Evolutionary conservation across 2,329 filamentous ascomycete genomes (phyloP), one percentile per base, ranked within the genome.

Genomic region (Botrytis pseudocinerea): DNA sequence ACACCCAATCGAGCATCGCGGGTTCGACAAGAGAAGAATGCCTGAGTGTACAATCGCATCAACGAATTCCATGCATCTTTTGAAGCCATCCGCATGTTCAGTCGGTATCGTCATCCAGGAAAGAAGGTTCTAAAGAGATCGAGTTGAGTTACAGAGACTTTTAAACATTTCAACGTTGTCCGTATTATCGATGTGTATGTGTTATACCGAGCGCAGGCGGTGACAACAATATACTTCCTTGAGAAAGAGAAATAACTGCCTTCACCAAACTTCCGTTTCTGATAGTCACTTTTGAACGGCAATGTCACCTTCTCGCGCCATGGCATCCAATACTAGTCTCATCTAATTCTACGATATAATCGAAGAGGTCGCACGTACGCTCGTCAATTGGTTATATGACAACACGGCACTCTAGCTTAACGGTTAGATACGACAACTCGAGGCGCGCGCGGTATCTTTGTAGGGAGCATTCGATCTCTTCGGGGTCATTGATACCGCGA

Each of bases 371-470:
- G 64, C 25, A 12, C 25, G 10, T 28, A 5, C n/a, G 9, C 32
- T 66, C 25, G 46, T 40, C 64, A 54, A 66, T 54, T 54, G 46
- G 46, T 66, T 25, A 46, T 40, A 66, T 66, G 64, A 66, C 32
- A 66, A 54, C 51, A n/a, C 32, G 46, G 18, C 32, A 40, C 4
- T 38, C 64, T 66, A 40, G 64, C 64, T 40, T 22, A 22, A 40
- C 32, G 32, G 46, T 66, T 54, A 40, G 64, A 22, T 35, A 28
- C 64, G 35, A 40, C 35, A 66, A 66, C 25, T 66, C 44, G 46
- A 66, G 32, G 35, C 51, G 28, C 44, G 46, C 18, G 46, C 38
- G 60, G 32, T 54, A 54, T 66, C 64, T 54, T 40, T 66, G 32
- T 54, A 46, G 46, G 32, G 16, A 54, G 46, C 25, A 68, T 40